Evolutionary conservation across 31 red algal genomes (phyloP).

Genomic region (Odonthalia washingtoniensis): DNA sequence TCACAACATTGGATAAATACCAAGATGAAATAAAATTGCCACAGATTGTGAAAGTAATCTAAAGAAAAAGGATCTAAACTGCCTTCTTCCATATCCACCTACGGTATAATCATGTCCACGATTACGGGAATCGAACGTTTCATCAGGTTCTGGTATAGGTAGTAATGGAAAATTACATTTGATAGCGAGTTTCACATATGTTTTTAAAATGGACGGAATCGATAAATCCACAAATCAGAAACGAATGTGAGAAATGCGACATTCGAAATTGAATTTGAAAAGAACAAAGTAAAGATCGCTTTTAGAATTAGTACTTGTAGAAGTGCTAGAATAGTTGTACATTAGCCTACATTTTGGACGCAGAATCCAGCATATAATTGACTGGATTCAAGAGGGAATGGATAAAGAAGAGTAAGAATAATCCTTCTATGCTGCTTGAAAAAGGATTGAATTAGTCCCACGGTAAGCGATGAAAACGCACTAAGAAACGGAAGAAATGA

Average conservation of each 20-base stretch:
- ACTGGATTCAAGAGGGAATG: conserved; percentile 82
- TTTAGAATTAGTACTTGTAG: conserved; percentile 53
- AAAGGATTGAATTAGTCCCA: conserved; percentile 31
- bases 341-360: conserved; percentile 75
- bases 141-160: conserved; percentile 73
- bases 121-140: conserved; percentile 71
- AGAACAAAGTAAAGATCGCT: conserved; percentile 66
- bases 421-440: conserved; percentile 67
- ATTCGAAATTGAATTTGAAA: conserved; percentile 64
- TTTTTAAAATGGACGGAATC: conserved; percentile 78
- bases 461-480: conserved; percentile 76
- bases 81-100: conserved; percentile 78
- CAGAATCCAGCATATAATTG: conserved; percentile 83
- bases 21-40: conserved; percentile 75
- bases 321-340: conserved; percentile 66
- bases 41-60: conserved; percentile 67
- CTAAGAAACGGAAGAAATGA: conserved; percentile 67
- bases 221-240: conserved; percentile 83
- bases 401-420: conserved; percentile 76
- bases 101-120: conserved; percentile 74
- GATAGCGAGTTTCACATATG: conserved; percentile 58
- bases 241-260: conserved; percentile 81
- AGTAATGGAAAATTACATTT: conserved; percentile 80
- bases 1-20: conserved; percentile 78
- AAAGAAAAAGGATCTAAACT: too few species aligned